Percentiles rank a stretch among this genome's conserved stretches.
phyloP scores from a whole-genome alignment of 2,329 filamentous ascomycete genomes.

The Fusarium nelsonii region DNA sequence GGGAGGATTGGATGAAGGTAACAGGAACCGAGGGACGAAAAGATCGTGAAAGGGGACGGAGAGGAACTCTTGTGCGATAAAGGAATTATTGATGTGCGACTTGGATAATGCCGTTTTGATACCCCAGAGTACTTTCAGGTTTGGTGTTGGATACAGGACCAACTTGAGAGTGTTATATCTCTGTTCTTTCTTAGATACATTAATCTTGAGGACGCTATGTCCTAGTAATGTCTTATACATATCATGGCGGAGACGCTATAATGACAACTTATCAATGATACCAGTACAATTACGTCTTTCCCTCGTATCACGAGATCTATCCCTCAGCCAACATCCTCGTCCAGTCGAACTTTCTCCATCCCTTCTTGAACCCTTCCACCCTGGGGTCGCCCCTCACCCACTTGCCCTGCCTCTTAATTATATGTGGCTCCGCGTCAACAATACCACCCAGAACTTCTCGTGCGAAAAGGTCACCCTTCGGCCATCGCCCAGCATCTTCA shows the following conservation, averaged over 20 bases:
- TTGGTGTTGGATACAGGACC: slow-evolving; percentile 1
- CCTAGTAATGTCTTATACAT: slow-evolving; percentile 45
- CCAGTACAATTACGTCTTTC: not conserved
- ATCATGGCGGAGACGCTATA: slow-evolving; percentile 16
- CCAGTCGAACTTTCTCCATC: slow-evolving; percentile 96
- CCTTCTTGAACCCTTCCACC: slow-evolving; percentile 81
- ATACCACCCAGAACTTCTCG: slow-evolving; percentile 93
- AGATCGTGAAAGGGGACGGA: slow-evolving; percentile 51
- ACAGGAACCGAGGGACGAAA: slow-evolving; percentile 59
- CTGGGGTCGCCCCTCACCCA: slow-evolving; percentile 80
- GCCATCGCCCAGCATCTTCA: slow-evolving; percentile 88
- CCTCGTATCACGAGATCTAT: not conserved
- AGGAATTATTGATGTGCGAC: not conserved
- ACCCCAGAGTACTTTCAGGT: slow-evolving; percentile 23
- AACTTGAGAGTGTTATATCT: slow-evolving; percentile 10
- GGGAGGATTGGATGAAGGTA: slow-evolving; percentile 85
- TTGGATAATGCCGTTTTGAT: slow-evolving; percentile 29
- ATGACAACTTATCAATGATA: slow-evolving; percentile 10
- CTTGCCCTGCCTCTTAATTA: slow-evolving; percentile 89
- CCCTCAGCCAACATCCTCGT: slow-evolving; percentile 67
- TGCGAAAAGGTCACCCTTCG: slow-evolving; percentile 90
- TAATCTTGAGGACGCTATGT: slow-evolving; percentile 40
- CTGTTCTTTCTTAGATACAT: slow-evolving; percentile 40
- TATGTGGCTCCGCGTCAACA: slow-evolving; percentile 82
- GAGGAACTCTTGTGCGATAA: slow-evolving; percentile 44